These are phyloP conservation scores for Artemisia tridentata DNA, from an alignment of 129 eudicot genomes.

Conservation along the genomic window DNA sequence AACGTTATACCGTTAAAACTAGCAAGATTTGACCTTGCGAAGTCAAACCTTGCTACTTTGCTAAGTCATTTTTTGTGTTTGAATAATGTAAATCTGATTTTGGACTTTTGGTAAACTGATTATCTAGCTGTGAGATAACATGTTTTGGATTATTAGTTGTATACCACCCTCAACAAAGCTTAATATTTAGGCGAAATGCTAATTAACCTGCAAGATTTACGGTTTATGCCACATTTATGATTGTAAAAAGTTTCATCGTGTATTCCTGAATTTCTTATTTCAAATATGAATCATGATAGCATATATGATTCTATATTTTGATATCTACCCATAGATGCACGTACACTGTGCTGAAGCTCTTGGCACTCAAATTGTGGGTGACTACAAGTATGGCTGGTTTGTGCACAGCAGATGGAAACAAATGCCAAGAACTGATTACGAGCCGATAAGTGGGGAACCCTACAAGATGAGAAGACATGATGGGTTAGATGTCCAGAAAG, in stretches of 20 bases:
- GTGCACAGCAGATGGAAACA: constrained; percentile 81
- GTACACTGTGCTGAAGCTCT: constrained; percentile 98
- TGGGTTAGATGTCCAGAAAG: constrained; percentile 83
- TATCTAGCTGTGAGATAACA: neutral
- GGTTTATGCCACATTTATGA: neutral
- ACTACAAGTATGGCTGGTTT: constrained; percentile 92
- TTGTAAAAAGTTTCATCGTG: neutral
- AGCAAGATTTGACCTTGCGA: too few species aligned
- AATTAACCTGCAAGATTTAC: neutral
- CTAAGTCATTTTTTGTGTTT: too few species aligned
- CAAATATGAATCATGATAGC: neutral
- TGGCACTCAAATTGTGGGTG: constrained; percentile 92
- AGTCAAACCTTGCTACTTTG: too few species aligned
- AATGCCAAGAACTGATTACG: constrained; percentile 62
- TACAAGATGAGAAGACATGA: constrained; percentile 77
- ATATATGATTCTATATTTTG: neutral
- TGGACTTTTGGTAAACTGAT: neutral
- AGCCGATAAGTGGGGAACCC: constrained; percentile 66
- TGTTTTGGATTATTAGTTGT: too few species aligned
- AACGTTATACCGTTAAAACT: too few species aligned
- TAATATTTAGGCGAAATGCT: too few species aligned
- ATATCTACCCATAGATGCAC: constrained; percentile 48
- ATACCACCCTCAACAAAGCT: too few species aligned
- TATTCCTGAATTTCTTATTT: neutral
- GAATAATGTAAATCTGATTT: neutral